Base-by-base conservation (phyloP, 1,139 yeast genomes). In the Ogataea hybrid region DNA sequence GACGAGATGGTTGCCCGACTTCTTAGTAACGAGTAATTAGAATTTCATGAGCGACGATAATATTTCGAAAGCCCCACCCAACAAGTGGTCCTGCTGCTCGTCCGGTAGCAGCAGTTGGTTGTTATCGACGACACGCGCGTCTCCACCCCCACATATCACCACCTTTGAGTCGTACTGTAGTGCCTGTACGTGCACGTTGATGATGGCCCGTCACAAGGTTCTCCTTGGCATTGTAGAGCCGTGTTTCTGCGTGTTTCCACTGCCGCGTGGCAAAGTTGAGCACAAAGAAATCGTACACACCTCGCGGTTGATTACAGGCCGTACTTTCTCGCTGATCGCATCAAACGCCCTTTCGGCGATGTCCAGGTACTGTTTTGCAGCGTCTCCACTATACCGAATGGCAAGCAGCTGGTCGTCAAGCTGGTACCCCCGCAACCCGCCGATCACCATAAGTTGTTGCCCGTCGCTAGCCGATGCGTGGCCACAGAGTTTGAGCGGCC, bases 371-470 rank as follows among this genome's bases (percentile, higher is more conserved):
- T 35, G 23, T 11, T 14, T 16, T 25, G 28, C 27, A 16, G 9
- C 4, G 39, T 15, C 14, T 5, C 30, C 20, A 10, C 29, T 27
- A 29, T 10, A 25, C 11, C 10, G 14, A 14, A 32, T 27, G 10
- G 16, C 14, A 28, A 28, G 16, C 15, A 7, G 14, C n/a, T 9
- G 4, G 11, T 15, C 21, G 14, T 28, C 31, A 12, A 48, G 40
- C 20, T 50, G 54, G 5, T 18, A 15, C 9, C 42, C 46, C 18
- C 47, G 52, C 10, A 54, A 14, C 7, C 70, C 70, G n/a, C 62
- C 62, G 20, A 63, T 15, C 1, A 62, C 39, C 28, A 57, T 41
- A 22, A 64, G 9, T 28, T 56, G 52, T n/a, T 44, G 47, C 11
- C 56, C 62, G 18, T 56, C 46, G 1, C 54, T 16, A 0, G 54